A percentile compares a stretch with the other conserved stretches of the same genome.
Conservation (phyloP, 2,329 filamentous ascomycete genomes). For the Colletotrichum paranaense region DNA sequence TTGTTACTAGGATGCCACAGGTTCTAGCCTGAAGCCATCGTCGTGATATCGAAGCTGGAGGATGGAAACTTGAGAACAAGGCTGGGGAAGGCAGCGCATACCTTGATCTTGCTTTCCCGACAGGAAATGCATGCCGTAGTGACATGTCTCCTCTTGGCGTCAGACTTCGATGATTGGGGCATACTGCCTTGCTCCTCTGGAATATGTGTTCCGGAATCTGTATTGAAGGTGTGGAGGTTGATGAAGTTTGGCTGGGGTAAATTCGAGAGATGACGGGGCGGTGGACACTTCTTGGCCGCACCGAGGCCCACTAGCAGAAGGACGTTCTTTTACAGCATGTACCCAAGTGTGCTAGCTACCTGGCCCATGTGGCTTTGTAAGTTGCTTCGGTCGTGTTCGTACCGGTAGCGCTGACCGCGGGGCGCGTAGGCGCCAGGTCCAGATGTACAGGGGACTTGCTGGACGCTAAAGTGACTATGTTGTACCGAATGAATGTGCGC, state of each 20-base stretch:
- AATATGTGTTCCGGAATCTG: background rate
- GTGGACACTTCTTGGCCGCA: background rate
- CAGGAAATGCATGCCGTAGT: conserved; percentile 56
- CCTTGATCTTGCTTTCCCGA: conserved; percentile 56
- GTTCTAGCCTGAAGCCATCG: background rate
- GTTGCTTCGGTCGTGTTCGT: background rate
- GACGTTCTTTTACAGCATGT: background rate
- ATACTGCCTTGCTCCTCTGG: background rate
- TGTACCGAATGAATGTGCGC: background rate
- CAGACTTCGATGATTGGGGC: conserved; percentile 19
- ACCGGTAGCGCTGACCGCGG: background rate
- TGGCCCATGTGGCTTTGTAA: background rate
- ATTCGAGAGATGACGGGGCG: background rate
- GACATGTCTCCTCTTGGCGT: conserved; percentile 49
- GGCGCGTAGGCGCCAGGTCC: background rate
- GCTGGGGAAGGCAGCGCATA: conserved; percentile 37
- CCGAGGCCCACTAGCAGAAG: background rate
- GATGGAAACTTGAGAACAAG: background rate
- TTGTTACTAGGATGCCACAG: background rate
- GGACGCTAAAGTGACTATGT: conserved; percentile 2
- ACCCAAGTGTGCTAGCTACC: too few relatives aligned
- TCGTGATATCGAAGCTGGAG: background rate
- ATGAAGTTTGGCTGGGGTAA: conserved; percentile 1
- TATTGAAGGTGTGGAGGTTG: conserved; percentile 8
- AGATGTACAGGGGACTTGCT: conserved; percentile 3